Percentiles rank a stretch among this genome's conserved stretches.
Conservation (phyloP, 768 basidiomycete genomes). For the Candolleomyces aberdarensis region DNA sequence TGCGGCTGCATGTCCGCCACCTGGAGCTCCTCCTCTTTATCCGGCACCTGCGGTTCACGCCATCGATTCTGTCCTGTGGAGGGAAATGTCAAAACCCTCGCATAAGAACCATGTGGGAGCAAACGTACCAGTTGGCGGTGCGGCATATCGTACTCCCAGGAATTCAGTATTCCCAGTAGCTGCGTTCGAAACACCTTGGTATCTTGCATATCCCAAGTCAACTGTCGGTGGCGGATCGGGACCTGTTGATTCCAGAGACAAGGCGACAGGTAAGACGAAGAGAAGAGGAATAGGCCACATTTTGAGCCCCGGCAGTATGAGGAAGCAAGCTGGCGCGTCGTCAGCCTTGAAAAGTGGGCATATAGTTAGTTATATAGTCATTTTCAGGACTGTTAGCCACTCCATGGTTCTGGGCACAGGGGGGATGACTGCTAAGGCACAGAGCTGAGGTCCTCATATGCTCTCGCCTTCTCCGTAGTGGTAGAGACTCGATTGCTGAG, state of each 20-base stretch:
- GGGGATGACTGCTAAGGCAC: too few relatives aligned
- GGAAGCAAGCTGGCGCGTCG: neutral
- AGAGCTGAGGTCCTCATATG: too few relatives aligned
- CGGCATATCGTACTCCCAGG: conserved; percentile 48
- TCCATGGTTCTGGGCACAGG: too few relatives aligned
- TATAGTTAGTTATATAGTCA: too few relatives aligned
- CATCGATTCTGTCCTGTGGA: conserved; percentile 6
- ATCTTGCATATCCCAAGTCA: conserved; percentile 43
- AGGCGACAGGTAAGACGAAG: neutral
- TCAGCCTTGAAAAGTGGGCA: neutral
- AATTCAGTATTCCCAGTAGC: conserved; percentile 33
- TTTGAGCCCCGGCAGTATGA: neutral
- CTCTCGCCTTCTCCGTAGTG: too few relatives aligned
- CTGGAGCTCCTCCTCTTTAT: neutral
- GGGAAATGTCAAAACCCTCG: too few relatives aligned
- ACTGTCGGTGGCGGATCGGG: conserved; percentile 19
- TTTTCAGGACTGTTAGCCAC: too few relatives aligned
- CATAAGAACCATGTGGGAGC: neutral
- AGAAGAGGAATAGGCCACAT: neutral
- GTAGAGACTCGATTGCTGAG: too few relatives aligned
- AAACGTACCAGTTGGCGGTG: conserved; percentile 39
- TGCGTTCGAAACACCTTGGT: conserved; percentile 35
- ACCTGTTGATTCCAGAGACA: neutral
- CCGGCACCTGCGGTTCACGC: conserved; percentile 2
- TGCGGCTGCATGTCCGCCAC: neutral